Conservation (phyloP, 2,329 filamentous ascomycete genomes). For the Sporothrix sp. region DNA sequence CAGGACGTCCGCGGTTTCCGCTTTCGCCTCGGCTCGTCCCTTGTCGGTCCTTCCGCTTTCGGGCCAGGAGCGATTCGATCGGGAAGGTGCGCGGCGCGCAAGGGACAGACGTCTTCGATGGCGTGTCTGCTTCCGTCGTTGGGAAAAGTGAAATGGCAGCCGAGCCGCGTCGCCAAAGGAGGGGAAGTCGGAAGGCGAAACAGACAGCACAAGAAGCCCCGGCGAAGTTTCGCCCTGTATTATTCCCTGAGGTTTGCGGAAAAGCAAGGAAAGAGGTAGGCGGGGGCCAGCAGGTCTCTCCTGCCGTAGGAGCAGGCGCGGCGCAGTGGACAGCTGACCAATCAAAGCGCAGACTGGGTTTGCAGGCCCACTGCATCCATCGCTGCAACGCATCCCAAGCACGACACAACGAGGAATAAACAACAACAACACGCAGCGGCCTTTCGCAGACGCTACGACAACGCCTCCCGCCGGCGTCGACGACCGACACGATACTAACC, state of each 20-base stretch:
- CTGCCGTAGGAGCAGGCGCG: background rate
- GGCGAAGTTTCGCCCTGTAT: no score
- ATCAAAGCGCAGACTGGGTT: background rate
- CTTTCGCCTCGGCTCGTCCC: background rate
- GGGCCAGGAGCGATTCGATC: background rate
- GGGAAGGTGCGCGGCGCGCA: background rate
- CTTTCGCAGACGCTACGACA: background rate
- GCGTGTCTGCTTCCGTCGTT: background rate
- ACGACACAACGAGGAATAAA: background rate
- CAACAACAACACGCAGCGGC: constrained; percentile 3
- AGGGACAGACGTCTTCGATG: background rate
- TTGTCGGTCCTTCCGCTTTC: background rate
- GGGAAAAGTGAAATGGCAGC: background rate
- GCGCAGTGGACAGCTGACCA: background rate
- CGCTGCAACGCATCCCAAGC: background rate
- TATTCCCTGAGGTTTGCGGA: no score
- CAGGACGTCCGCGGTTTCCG: no score
- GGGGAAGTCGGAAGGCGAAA: constrained; percentile 1
- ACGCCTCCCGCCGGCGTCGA: constrained; percentile 4
- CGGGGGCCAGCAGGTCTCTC: background rate
- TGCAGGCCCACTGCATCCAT: background rate
- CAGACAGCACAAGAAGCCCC: background rate
- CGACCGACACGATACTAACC: constrained; percentile 10
- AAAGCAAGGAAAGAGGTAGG: background rate
- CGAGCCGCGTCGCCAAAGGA: background rate